Conservation (phyloP, 495 filamentous ascomycete genomes). For the Glonium stellatum region DNA sequence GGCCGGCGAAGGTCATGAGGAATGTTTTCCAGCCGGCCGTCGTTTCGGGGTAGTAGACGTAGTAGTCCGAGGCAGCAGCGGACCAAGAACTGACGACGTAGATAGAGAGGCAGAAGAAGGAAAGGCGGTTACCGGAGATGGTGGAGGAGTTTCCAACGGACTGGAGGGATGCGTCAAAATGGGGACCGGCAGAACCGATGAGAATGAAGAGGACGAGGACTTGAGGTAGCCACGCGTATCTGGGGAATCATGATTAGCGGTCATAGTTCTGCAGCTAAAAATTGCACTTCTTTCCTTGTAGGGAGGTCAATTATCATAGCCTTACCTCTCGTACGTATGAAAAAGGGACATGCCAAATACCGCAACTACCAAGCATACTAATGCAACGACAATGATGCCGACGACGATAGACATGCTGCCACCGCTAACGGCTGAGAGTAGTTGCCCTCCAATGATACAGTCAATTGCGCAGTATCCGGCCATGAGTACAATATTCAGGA, state of each 20-base stretch:
- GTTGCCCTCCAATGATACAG: conserved; percentile 43
- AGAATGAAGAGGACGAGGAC: conserved; percentile 27
- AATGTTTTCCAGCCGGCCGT: conserved; percentile 18
- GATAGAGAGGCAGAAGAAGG: conserved; percentile 24
- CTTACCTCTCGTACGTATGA: conserved; percentile 26
- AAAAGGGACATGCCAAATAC: conserved; percentile 27
- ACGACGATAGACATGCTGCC: conserved; percentile 25
- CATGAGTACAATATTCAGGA: conserved; percentile 28
- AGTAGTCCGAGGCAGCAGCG: conserved; percentile 25
- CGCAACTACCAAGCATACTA: conserved; percentile 23
- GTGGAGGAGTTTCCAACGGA: conserved; percentile 16
- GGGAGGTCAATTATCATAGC: too few species aligned
- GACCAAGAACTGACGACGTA: conserved; percentile 24
- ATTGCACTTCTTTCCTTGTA: too few species aligned
- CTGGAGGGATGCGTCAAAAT: conserved; percentile 21
- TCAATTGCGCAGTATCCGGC: conserved; percentile 24
- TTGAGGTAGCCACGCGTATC: conserved; percentile 22
- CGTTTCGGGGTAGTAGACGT: conserved; percentile 26
- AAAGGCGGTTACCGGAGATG: conserved; percentile 23
- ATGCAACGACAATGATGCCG: conserved; percentile 27
- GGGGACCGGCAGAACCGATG: conserved; percentile 25
- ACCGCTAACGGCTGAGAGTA: conserved; percentile 45
- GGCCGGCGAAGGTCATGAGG: conserved; percentile 18
- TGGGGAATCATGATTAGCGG: not conserved
- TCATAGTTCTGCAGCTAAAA: too few species aligned